A percentile compares a stretch with the other conserved stretches of the same genome.
Conservation (phyloP, 257 asterid species). For the Coffea canephora region DNA sequence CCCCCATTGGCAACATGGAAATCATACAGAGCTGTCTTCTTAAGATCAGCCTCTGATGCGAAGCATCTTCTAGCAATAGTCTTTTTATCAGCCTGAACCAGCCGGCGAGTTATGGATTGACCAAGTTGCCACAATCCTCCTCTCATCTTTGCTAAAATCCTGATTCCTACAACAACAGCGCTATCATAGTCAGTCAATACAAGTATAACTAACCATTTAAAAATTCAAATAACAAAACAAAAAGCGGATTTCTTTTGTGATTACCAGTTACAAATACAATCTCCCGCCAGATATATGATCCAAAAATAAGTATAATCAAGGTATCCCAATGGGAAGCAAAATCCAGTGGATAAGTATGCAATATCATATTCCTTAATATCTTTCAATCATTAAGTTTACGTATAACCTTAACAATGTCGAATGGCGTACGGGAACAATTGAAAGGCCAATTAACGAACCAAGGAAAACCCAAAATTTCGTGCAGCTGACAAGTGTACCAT, state of each 20-base stretch:
- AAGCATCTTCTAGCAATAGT: slow-evolving; percentile 67
- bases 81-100: slow-evolving; percentile 71
- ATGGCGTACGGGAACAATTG: not conserved
- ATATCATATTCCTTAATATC: not conserved
- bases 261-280: not conserved
- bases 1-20: slow-evolving; percentile 95
- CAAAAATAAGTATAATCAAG: not conserved
- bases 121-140: slow-evolving; percentile 99
- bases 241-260: not conserved
- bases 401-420: not conserved
- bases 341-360: not conserved
- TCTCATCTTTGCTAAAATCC: slow-evolving; percentile 59
- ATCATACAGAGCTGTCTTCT: slow-evolving; percentile 86
- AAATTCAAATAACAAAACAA: not conserved
- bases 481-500: not conserved
- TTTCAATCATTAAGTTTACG: not conserved
- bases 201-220: not conserved
- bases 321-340: not conserved
- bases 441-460: not conserved
- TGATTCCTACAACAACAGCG: slow-evolving; percentile 13
- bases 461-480: not conserved
- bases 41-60: slow-evolving; percentile 92
- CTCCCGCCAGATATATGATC: not conserved
- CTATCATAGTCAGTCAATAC: not conserved
- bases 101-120: slow-evolving; percentile 80